Percentiles rank a stretch among this genome's conserved stretches.
Conservation (phyloP, 2,329 filamentous ascomycete genomes). For the Metarhizium robertsii region DNA sequence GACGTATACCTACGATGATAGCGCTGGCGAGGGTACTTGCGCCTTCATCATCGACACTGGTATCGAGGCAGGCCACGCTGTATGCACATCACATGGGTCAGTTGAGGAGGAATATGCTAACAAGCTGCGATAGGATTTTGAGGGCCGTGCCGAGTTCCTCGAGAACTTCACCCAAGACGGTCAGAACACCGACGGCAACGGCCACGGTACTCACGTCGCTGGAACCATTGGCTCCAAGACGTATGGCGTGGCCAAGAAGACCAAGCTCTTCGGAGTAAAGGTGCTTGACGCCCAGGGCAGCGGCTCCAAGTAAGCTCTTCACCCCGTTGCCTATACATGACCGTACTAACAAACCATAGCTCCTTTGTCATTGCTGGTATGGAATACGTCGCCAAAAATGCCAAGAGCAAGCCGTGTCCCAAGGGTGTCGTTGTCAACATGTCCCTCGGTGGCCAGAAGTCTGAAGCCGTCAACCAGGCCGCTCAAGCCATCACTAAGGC, state of each 20-base stretch:
- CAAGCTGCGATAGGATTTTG: conserved; percentile 23
- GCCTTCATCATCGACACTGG: conserved; percentile 38
- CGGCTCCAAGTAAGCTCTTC: conserved; percentile 24
- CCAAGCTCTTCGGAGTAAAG: conserved; percentile 34
- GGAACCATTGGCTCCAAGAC: conserved; percentile 32
- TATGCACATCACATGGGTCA: conserved; percentile 12
- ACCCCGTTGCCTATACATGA: not conserved
- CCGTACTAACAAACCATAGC: conserved; percentile 10
- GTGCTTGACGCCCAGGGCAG: conserved; percentile 29
- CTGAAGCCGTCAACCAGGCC: conserved; percentile 36
- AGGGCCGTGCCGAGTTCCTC: conserved; percentile 29
- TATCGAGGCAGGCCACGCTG: conserved; percentile 24
- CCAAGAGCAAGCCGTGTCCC: conserved; percentile 25
- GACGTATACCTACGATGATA: conserved; percentile 27
- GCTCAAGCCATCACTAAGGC: conserved; percentile 33
- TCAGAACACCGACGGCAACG: conserved; percentile 29
- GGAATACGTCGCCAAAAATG: conserved; percentile 29
- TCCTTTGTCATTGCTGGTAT: conserved; percentile 35
- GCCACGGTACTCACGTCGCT: conserved; percentile 38
- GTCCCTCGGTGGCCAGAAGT: conserved; percentile 41
- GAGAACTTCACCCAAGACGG: conserved; percentile 26
- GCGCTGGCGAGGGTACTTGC: conserved; percentile 29
- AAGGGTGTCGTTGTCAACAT: conserved; percentile 41
- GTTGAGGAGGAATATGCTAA: not conserved
- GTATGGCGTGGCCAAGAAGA: conserved; percentile 37